Base-by-base conservation (phyloP, 768 basidiomycete species). In the Lactarius hatsudake region DNA sequence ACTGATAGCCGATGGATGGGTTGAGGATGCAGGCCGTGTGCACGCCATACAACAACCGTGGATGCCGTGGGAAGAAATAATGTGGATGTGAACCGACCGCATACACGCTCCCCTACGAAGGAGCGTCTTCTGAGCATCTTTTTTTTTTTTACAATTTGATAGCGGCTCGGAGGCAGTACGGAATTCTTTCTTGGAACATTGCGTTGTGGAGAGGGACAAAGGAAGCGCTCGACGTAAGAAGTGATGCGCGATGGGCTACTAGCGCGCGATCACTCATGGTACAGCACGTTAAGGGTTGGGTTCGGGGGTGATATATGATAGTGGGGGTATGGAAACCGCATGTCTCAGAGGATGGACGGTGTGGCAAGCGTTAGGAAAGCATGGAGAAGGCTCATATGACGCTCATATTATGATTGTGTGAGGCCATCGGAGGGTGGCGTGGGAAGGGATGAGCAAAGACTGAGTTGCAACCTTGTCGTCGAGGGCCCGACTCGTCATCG, bases 391-490 rank as follows among this genome's bases (percentile, higher is more conserved):
- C 5, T 40, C 26, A 28, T 23, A 23, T n/a, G 38, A 40, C 38
- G 62, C 54, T 28, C 10, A 32, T 3, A 32, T 34, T 3, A 32
- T 34, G 30, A 18, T 43, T 32, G 3, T 38, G 54, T 28, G 26
- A 28, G 26, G 26, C 26, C 34, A 45, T 63, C 61, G 54, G 13
- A n/a, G 58, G 13, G 36, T 68, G 67, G 67, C 67, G 67, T 68
- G 62, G 17, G 54, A 68, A 61, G 0, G 2, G 42, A 51, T n/a
- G 9, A 59, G 40, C 30, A 17, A 36, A 26, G 36, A 40, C 57
- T 67, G 66, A 51, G 66, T 58, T 67, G 40, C 1, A 67, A 67
- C 57, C 26, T 59, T 66, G 23, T 45, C 53, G 28, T 9, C 26
- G 13, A 1, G 17, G 17, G 30, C 51, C 36, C 12, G 23, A 53